These are phyloP conservation scores for Fusarium sp. DNA, from an alignment of 2,329 filamentous ascomycete species.

Conservation along the genomic window DNA sequence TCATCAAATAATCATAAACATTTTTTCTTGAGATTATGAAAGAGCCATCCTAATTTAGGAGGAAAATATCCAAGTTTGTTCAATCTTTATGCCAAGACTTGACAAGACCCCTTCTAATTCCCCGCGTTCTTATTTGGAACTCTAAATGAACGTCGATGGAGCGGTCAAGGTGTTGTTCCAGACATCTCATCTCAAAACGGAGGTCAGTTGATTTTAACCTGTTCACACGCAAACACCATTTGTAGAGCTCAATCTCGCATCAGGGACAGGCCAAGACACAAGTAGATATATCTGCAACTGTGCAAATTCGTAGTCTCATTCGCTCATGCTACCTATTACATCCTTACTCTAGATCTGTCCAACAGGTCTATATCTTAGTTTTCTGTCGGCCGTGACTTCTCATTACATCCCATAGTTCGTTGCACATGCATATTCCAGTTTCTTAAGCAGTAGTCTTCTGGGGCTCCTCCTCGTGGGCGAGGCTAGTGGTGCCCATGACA, in stretches of 20 bases:
- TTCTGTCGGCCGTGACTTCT: neutral
- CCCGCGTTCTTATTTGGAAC: neutral
- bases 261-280: neutral
- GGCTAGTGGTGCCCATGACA: constrained; percentile 16
- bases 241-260: neutral
- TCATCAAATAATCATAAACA: neutral
- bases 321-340: neutral
- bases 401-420: neutral
- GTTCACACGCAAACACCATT: neutral
- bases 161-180: neutral
- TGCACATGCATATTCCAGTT: neutral
- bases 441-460: neutral
- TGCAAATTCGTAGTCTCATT: constrained; percentile 1
- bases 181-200: neutral
- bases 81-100: neutral
- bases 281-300: neutral
- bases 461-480: constrained; percentile 21
- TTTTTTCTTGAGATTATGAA: neutral
- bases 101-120: neutral
- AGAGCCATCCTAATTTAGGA: neutral
- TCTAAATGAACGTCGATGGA: neutral
- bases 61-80: neutral
- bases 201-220: neutral
- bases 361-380: neutral
- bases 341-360: neutral